These are phyloP conservation scores for Gymnopus androsaceus DNA, from an alignment of 1,284 basidiomycete genomes.

Conservation along the genomic window DNA sequence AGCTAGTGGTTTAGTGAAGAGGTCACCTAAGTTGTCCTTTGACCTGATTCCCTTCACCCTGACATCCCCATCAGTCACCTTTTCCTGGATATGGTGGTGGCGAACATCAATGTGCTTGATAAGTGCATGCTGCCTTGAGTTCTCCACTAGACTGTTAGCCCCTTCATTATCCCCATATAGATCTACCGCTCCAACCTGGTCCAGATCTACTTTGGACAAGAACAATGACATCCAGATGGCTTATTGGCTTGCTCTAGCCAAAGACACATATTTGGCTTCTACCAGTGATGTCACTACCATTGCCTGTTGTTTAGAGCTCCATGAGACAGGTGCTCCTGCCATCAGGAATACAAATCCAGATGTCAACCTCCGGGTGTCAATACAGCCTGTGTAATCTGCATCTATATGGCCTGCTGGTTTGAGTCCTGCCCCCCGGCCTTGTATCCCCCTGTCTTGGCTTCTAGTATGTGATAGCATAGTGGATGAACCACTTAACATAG, in stretches of 20 bases:
- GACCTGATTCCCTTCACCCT: not conserved
- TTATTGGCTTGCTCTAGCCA: constrained; percentile 32
- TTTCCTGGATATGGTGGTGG: too few relatives aligned
- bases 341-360: constrained; percentile 32
- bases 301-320: constrained; percentile 33
- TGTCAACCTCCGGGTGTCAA: constrained; percentile 29
- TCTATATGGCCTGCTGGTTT: not conserved
- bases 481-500: constrained; percentile 33
- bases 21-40: not conserved
- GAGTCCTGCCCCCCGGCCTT: not conserved
- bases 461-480: constrained; percentile 12
- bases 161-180: not conserved
- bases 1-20: not conserved
- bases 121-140: not conserved
- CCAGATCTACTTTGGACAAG: constrained; percentile 25
- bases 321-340: constrained; percentile 28
- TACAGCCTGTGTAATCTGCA: not conserved
- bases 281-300: constrained; percentile 31
- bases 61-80: too few relatives aligned
- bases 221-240: constrained; percentile 32
- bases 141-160: not conserved
- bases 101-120: constrained; percentile 4
- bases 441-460: too few relatives aligned
- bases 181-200: not conserved
- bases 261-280: constrained; percentile 39